phyloP scores from a whole-genome alignment of 176 grass and related monocot species.

The Oryza punctata region DNA sequence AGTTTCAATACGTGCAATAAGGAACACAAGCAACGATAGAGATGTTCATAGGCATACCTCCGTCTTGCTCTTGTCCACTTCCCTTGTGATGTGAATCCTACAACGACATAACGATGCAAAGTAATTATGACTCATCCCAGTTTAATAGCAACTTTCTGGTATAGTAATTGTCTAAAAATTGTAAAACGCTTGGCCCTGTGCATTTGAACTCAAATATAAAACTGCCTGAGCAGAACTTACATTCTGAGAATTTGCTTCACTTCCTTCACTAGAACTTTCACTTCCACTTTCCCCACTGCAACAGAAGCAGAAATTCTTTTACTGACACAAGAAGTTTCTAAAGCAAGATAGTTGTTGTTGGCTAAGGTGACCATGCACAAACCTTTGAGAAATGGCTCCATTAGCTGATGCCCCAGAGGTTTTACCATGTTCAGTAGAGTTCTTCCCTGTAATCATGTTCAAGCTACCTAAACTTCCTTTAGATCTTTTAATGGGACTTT shows the following conservation, averaged over 20 bases:
- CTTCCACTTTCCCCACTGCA: slow-evolving; percentile 87
- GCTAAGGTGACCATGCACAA: slow-evolving; percentile 32
- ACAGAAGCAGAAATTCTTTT: slow-evolving; percentile 46
- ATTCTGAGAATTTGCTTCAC: slow-evolving; percentile 86
- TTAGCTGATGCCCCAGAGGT: slow-evolving; percentile 73
- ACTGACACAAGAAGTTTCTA: slow-evolving; percentile 10
- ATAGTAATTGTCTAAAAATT: slow-evolving; percentile 11
- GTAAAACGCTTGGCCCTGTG: not conserved
- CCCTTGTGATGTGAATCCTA: slow-evolving; percentile 67
- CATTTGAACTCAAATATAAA: slow-evolving; percentile 13
- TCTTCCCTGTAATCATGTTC: slow-evolving; percentile 90
- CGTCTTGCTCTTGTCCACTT: slow-evolving; percentile 71
- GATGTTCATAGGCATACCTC: slow-evolving; percentile 52
- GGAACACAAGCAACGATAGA: not conserved
- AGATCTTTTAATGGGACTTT: slow-evolving; percentile 75
- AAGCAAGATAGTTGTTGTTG: slow-evolving; percentile 23
- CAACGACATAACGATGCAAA: slow-evolving; percentile 30
- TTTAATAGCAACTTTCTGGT: slow-evolving; percentile 9
- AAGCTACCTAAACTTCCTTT: slow-evolving; percentile 98
- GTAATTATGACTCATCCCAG: slow-evolving; percentile 23
- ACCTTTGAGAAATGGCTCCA: slow-evolving; percentile 75
- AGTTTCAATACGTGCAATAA: slow-evolving; percentile 37
- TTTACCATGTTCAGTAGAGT: slow-evolving; percentile 58
- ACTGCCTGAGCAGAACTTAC: slow-evolving; percentile 44
- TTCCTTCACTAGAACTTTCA: slow-evolving; percentile 86